Evolutionary conservation across 1,284 basidiomycete species (phyloP).

Genomic region (Peniophora sp.): DNA sequence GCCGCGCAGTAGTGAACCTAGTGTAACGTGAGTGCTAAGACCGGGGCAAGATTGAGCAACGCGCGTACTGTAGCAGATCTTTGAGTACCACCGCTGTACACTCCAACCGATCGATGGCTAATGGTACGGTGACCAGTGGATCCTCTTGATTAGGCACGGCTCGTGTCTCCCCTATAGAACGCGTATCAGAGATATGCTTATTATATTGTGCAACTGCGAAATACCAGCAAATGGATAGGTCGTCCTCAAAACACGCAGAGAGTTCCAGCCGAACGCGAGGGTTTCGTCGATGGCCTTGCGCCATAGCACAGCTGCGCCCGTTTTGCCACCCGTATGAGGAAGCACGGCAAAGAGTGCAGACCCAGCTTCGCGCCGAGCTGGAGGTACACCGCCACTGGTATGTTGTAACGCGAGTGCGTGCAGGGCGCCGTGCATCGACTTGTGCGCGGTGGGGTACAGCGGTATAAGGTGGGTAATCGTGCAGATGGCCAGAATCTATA

Average conservation of each 20-base stretch:
- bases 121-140: conserved; percentile 35
- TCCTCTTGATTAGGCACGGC: conserved; percentile 17
- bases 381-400: conserved; percentile 45
- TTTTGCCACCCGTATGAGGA: conserved; percentile 68
- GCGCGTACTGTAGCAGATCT: conserved; percentile 54
- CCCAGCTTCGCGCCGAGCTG: conserved; percentile 37
- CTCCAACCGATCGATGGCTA: conserved; percentile 52
- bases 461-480: conserved; percentile 51
- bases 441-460: conserved; percentile 58
- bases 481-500: conserved; percentile 44
- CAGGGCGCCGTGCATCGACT: conserved; percentile 41
- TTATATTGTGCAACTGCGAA: no score
- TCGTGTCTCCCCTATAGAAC: no score
- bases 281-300: conserved; percentile 65
- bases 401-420: conserved; percentile 44
- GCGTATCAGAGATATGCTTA: no score
- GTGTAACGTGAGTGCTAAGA: neutral
- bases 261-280: conserved; percentile 50
- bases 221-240: conserved; percentile 42
- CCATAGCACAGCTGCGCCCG: conserved; percentile 64
- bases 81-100: conserved; percentile 44
- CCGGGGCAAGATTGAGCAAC: neutral
- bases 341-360: conserved; percentile 52
- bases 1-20: conserved; percentile 53
- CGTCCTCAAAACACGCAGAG: conserved; percentile 48